phyloP scores from a whole-genome alignment of 2,329 filamentous ascomycete genomes.

The Aschersonia sp. region DNA sequence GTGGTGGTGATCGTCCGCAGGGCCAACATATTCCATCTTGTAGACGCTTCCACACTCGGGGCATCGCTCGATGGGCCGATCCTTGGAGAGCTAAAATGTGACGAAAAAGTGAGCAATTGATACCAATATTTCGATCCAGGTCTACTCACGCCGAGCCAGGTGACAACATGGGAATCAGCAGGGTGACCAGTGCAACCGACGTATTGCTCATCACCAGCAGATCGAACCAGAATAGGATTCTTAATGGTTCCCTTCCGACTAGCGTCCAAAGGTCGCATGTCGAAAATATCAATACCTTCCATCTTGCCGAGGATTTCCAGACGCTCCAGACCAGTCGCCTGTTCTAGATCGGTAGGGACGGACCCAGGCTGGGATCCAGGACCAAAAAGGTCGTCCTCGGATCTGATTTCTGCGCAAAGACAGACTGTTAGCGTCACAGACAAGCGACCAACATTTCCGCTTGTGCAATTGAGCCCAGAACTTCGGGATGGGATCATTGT shows the following conservation, averaged over 20 bases:
- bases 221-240: conserved; percentile 80
- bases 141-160: conserved; percentile 72
- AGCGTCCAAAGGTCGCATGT: conserved; percentile 92
- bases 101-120: not conserved
- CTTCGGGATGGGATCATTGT: no score
- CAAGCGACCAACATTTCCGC: not conserved
- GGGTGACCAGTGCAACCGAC: conserved; percentile 90
- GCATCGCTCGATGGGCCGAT: conserved; percentile 89
- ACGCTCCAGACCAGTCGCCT: conserved; percentile 94
- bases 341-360: conserved; percentile 87
- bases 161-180: conserved; percentile 78
- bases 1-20: conserved; percentile 55
- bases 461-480: not conserved
- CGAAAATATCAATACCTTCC: conserved; percentile 95
- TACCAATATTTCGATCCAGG: no score
- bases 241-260: conserved; percentile 84
- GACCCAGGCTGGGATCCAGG: conserved; percentile 72
- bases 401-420: conserved; percentile 57
- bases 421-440: conserved; percentile 7
- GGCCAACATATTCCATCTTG: conserved; percentile 95
- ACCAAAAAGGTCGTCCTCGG: conserved; percentile 66
- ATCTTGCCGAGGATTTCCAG: conserved; percentile 98
- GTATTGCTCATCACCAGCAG: conserved; percentile 92
- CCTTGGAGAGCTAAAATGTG: conserved; percentile 55
- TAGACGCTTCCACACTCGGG: conserved; percentile 91